A percentile compares a stretch with the other conserved stretches of the same genome.
Conservation (phyloP, 176 grass and related monocot species). For the Cenchrus fungigraminus region DNA sequence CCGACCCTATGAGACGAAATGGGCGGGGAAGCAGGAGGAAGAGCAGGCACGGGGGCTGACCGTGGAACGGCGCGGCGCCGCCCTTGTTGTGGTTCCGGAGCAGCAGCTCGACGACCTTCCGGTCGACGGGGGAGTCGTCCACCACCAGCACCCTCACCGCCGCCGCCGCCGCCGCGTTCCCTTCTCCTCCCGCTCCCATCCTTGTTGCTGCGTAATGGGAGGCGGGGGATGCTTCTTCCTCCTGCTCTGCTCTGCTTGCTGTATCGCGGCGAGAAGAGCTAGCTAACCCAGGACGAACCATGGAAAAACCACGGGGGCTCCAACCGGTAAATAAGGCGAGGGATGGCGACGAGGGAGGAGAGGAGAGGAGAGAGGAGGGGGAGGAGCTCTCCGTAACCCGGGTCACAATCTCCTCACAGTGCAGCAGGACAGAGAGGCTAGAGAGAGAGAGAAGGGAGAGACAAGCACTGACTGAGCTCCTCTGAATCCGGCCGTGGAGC, state of each 20-base stretch:
- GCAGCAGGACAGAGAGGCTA: neutral
- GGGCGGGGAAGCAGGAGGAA: neutral
- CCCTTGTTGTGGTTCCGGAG: constrained; percentile 55
- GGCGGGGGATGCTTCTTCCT: neutral
- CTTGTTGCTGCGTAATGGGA: neutral
- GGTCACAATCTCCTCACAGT: constrained; percentile 26
- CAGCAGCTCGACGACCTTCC: constrained; percentile 71
- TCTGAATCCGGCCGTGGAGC: neutral
- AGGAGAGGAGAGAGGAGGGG: neutral
- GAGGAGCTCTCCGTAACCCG: neutral
- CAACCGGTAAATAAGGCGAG: constrained; percentile 3
- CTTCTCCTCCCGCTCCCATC: constrained; percentile 19
- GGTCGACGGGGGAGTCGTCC: constrained; percentile 81
- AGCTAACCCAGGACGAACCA: neutral
- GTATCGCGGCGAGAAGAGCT: neutral
- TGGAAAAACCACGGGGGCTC: neutral
- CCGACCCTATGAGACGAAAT: neutral
- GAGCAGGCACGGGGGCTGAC: constrained; percentile 12
- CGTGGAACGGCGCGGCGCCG: constrained; percentile 53
- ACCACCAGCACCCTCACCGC: constrained; percentile 84
- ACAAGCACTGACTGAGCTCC: neutral
- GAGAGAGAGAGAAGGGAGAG: neutral
- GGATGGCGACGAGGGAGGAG: constrained; percentile 2
- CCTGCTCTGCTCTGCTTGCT: neutral
- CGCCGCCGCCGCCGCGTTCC: neutral